Conservation (phyloP, 108 stramenopile genomes). For the Skeletonema costatum region DNA sequence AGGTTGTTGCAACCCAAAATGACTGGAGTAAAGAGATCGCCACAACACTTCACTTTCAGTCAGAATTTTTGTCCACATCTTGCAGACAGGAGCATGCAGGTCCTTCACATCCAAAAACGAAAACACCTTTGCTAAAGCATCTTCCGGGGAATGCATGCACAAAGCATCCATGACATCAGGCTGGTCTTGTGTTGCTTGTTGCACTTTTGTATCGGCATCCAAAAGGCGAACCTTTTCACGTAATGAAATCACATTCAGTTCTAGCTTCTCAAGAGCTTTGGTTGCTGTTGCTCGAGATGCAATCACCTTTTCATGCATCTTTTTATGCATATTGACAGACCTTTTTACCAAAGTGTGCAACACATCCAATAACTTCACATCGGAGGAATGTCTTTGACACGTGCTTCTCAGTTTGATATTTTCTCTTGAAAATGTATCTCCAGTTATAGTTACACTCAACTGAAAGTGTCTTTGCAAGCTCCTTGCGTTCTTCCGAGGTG, state of each 20-base stretch:
- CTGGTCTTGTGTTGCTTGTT: not conserved
- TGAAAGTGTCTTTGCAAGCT: not conserved
- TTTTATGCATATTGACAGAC: not conserved
- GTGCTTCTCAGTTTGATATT: conserved; percentile 20
- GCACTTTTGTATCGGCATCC: not conserved
- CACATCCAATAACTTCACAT: not conserved
- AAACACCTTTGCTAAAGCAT: conserved; percentile 12
- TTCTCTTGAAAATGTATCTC: conserved; percentile 30
- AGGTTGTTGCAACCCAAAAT: conserved; percentile 27
- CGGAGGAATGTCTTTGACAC: not conserved
- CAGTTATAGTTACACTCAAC: conserved; percentile 30
- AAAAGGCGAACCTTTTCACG: not conserved
- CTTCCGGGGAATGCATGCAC: conserved; percentile 13
- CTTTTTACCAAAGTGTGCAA: not conserved
- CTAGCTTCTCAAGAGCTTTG: not conserved
- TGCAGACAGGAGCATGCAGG: conserved; percentile 31
- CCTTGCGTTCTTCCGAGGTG: conserved; percentile 1
- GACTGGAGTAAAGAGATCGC: conserved; percentile 23
- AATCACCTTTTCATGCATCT: not conserved
- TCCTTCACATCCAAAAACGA: conserved; percentile 38
- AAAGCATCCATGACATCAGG: not conserved
- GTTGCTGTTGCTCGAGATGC: not conserved
- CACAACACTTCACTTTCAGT: conserved; percentile 18
- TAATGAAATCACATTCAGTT: not conserved
- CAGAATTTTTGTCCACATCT: conserved; percentile 34